Conservation (phyloP, 1,139 yeast genomes). For the Ogataea hybrid region DNA sequence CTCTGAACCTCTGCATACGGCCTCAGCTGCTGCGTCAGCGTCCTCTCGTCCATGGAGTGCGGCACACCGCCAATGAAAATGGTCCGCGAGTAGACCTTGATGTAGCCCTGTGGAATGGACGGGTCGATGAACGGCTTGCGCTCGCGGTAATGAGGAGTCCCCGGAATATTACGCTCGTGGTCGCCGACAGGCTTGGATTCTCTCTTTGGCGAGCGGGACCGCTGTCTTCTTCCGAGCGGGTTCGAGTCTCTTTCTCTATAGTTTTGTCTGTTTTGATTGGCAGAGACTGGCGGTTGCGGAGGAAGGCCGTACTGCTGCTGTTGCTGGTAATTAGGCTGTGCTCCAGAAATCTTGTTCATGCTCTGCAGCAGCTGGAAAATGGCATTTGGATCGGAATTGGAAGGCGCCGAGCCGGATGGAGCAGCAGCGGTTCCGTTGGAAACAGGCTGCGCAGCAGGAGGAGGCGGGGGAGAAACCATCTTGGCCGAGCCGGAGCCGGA, state of each 20-base stretch:
- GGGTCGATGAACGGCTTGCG: constrained; percentile 69
- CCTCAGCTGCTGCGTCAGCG: constrained; percentile 62
- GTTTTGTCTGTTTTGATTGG: constrained; percentile 24
- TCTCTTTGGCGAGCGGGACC: constrained; percentile 57
- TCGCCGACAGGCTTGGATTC: constrained; percentile 33
- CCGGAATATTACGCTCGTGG: constrained; percentile 65
- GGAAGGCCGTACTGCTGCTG: constrained; percentile 23
- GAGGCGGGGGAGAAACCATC: constrained; percentile 19
- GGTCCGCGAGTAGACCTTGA: constrained; percentile 86
- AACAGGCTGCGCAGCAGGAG: constrained; percentile 16
- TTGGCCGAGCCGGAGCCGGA: constrained; percentile 11
- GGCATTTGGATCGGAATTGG: constrained; percentile 40
- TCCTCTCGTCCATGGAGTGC: constrained; percentile 71
- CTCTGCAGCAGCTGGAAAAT: constrained; percentile 44
- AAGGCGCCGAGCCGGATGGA: constrained; percentile 15
- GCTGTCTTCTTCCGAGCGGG: constrained; percentile 43
- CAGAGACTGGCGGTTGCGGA: constrained; percentile 17
- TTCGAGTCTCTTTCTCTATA: constrained; percentile 30
- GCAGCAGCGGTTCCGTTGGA: constrained; percentile 13
- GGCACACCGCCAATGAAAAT: constrained; percentile 94
- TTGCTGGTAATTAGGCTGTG: constrained; percentile 24
- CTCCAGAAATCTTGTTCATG: constrained; percentile 30
- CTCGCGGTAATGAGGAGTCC: constrained; percentile 71
- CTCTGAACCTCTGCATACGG: constrained; percentile 97
- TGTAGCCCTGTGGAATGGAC: constrained; percentile 71